Base-by-base conservation (phyloP, 768 basidiomycete species). In the Psilocybe azurescens region DNA sequence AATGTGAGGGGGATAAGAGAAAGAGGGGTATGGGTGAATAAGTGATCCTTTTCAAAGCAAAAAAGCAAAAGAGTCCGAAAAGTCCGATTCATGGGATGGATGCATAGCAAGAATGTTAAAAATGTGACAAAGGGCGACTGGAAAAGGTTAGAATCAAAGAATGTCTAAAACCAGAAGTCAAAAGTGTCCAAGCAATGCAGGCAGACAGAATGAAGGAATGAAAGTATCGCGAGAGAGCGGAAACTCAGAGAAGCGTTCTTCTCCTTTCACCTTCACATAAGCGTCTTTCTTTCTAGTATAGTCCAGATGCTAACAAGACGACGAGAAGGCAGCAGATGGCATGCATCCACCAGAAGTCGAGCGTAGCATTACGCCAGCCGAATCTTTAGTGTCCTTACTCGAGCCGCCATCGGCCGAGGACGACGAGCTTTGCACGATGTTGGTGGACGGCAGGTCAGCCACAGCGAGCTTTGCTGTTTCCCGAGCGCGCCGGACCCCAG, bases 401-500 rank as follows among this genome's bases (percentile, higher is more conserved):
- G 56, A 56, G 14, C 24, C 30, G 10, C 29, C 28, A 16, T 41
- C 44, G 28, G 20, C 38, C 9, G 53, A 46, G 28, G 20, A 20
- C 4, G 56, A 50, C 13, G 56, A 54, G 7, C 28, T 28, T 8
- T 60, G 44, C 8, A 70, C 59, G n/a, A 79, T 67, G 33, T 56
- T 69, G 7, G 79, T 73, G 8, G 64, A 60, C 0, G 80, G 81
- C 7, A 86, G 71, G 28, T 74, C 73, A 13, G 74, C 76, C 24
- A 77, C 75, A 5, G 75, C 49, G 33, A 76, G 66, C 1, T 74
- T 1, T 60, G 49, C 75, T 94, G 94, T 6, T 67, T 74, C 13
- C 83, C 93, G 57, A 96, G 79, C 60, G 82, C 65, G 18, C 93
- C 93, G 53, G 84, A 87, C 20, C 94, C 94, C 57, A 91, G 78